Evolutionary conservation across 345 rosid genomes (phyloP).

Genomic region (Ceriops tagal): DNA sequence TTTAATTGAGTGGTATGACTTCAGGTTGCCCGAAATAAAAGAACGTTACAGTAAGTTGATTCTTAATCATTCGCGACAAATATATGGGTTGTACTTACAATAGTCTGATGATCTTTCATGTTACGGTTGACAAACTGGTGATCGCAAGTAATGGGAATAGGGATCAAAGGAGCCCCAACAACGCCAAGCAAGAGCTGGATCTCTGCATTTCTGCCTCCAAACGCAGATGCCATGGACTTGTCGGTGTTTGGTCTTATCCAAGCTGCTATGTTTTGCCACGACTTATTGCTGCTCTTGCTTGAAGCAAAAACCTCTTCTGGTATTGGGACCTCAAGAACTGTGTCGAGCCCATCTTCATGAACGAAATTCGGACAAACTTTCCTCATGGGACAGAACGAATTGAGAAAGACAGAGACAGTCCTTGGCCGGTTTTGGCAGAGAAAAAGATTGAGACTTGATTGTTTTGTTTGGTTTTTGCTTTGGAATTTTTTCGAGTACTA

Average conservation of each 20-base stretch:
- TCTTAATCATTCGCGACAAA: not conserved
- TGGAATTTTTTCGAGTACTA: not conserved
- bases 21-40: no score
- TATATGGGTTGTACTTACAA: conserved; percentile 39
- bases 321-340: conserved; percentile 93
- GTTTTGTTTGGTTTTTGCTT: not conserved
- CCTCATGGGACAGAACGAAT: conserved; percentile 49
- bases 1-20: not conserved
- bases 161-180: conserved; percentile 88
- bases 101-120: conserved; percentile 57
- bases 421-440: not conserved
- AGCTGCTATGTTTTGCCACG: conserved; percentile 83
- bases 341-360: conserved; percentile 84
- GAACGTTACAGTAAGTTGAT: no score
- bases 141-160: conserved; percentile 53
- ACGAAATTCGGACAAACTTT: conserved; percentile 85
- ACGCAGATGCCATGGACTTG: conserved; percentile 33
- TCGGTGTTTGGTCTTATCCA: conserved; percentile 54
- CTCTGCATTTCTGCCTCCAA: conserved; percentile 67
- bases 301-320: conserved; percentile 79
- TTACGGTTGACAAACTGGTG: conserved; percentile 33
- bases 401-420: conserved; percentile 1
- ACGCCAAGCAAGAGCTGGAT: conserved; percentile 94
- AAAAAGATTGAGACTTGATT: not conserved
- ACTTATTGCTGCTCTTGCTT: conserved; percentile 25